Conservation (phyloP, 2,329 filamentous ascomycete species). For the Diplodia mutila region DNA sequence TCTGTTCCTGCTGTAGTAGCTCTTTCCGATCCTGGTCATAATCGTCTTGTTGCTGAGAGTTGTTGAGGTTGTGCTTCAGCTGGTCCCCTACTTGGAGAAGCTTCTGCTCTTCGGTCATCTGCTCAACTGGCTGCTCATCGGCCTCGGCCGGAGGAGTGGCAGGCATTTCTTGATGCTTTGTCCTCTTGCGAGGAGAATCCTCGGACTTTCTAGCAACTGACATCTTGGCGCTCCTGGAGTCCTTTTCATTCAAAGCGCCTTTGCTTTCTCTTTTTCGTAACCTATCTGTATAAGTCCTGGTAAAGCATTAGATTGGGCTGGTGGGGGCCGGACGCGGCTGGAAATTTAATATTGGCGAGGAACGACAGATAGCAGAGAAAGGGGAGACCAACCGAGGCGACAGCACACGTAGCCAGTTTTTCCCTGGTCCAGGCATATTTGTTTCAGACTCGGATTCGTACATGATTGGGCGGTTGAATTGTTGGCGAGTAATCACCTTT, state of each 20-base stretch:
- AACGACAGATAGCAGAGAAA: not conserved
- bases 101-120: not conserved
- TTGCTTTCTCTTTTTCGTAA: constrained; percentile 18
- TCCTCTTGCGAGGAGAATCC: constrained; percentile 12
- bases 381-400: constrained; percentile 6
- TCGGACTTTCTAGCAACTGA: constrained; percentile 1
- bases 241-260: constrained; percentile 1
- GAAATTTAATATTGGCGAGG: not conserved
- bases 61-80: constrained; percentile 8
- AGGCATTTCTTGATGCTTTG: not conserved
- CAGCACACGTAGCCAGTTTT: constrained; percentile 4
- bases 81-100: not conserved
- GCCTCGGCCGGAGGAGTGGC: constrained; percentile 11
- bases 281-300: constrained; percentile 4
- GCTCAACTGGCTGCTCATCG: not conserved
- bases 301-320: not conserved
- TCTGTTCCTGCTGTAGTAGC: constrained; percentile 39
- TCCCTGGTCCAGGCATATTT: constrained; percentile 13
- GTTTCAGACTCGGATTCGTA: constrained; percentile 12
- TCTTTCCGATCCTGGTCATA: constrained; percentile 34
- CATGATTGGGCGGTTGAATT: constrained; percentile 1
- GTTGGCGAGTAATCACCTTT: constrained; percentile 7
- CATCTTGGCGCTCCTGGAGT: constrained; percentile 3
- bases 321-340: constrained; percentile 2
- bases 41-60: not conserved